Evolutionary conservation across 805 yeast species (phyloP).

Genomic region (Zygoascus flipseniorum): DNA sequence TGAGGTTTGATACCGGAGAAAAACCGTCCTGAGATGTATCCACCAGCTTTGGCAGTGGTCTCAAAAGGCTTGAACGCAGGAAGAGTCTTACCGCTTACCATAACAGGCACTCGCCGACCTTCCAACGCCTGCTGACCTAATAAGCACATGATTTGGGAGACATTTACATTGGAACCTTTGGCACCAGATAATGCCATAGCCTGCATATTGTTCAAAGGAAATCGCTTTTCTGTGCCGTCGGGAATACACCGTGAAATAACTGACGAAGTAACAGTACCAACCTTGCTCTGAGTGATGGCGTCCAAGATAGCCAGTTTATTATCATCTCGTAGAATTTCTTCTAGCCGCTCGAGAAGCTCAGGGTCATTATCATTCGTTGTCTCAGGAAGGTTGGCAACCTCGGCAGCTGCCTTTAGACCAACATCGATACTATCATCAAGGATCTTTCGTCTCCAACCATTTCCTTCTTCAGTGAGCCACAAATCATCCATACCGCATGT

Average conservation of each 20-base stretch:
- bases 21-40: slow-evolving; percentile 93
- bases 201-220: slow-evolving; percentile 96
- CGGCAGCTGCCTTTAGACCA: slow-evolving; percentile 89
- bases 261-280: slow-evolving; percentile 84
- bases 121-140: slow-evolving; percentile 98
- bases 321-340: slow-evolving; percentile 92
- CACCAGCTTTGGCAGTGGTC: slow-evolving; percentile 97
- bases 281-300: slow-evolving; percentile 91
- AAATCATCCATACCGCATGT: slow-evolving; percentile 99
- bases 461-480: slow-evolving; percentile 85
- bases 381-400: slow-evolving; percentile 75
- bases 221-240: slow-evolving; percentile 87
- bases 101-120: slow-evolving; percentile 98
- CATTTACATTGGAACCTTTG: slow-evolving; percentile 96
- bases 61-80: slow-evolving; percentile 96
- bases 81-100: slow-evolving; percentile 96
- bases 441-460: slow-evolving; percentile 77
- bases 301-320: slow-evolving; percentile 86
- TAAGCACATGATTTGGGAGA: slow-evolving; percentile 98
- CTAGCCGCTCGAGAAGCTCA: slow-evolving; percentile 80
- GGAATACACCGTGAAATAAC: slow-evolving; percentile 95
- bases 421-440: slow-evolving; percentile 67
- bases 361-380: slow-evolving; percentile 43
- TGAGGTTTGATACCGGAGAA: slow-evolving; percentile 97
- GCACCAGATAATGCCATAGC: slow-evolving; percentile 99